These are phyloP conservation scores for Paramecium pentaurelia DNA, from an alignment of 73 alveolate species.

Conservation along the genomic window DNA sequence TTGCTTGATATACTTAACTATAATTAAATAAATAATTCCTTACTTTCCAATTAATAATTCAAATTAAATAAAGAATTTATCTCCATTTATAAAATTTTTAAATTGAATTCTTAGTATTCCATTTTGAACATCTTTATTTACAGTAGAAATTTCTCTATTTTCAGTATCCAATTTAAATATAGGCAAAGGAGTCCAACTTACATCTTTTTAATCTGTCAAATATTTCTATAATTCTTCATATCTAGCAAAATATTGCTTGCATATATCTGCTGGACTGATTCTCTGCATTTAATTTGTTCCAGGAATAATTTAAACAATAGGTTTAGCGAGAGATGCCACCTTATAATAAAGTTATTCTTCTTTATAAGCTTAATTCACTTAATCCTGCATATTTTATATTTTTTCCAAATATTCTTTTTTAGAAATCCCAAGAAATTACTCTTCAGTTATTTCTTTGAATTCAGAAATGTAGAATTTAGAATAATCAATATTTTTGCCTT, in stretches of 20 bases:
- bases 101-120: neutral
- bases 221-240: neutral
- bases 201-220: neutral
- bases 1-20: too few species aligned
- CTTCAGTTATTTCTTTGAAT: slow-evolving; percentile 14
- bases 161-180: neutral
- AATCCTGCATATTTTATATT: neutral
- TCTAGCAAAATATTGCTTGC: neutral
- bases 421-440: neutral
- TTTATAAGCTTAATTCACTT: neutral
- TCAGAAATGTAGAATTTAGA: neutral
- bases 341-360: neutral
- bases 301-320: neutral
- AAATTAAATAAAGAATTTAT: neutral
- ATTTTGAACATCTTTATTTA: neutral
- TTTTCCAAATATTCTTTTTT: neutral
- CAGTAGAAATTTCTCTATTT: neutral
- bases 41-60: neutral
- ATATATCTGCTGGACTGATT: neutral
- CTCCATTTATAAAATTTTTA: neutral
- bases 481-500: neutral
- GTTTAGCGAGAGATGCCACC: neutral
- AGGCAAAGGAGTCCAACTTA: neutral
- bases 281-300: neutral
- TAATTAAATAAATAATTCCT: neutral